Percentiles rank a stretch among this genome's conserved stretches.
These are phyloP conservation scores for Trapa bicornis DNA, from an alignment of 345 rosid genomes.

Conservation along the genomic window DNA sequence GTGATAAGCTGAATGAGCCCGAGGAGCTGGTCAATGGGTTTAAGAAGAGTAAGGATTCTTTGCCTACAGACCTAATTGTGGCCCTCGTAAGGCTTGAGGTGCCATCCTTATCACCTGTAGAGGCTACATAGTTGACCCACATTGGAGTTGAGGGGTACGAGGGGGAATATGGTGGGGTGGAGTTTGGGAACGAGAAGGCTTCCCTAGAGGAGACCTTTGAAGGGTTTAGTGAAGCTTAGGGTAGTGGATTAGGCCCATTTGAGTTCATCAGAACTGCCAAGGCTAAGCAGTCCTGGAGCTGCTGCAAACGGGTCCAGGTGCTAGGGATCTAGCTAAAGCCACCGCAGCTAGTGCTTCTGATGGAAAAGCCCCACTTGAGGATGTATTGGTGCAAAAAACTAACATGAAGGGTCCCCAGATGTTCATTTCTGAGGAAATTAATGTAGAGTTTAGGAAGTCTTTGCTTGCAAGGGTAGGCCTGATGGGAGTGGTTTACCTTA, in stretches of 20 bases:
- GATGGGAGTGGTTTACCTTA: conserved; percentile 24
- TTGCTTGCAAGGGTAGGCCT: too few relatives aligned
- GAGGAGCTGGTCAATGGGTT: conserved; percentile 73
- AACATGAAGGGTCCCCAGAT: too few relatives aligned
- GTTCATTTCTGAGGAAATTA: too few relatives aligned
- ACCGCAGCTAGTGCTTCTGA: too few relatives aligned
- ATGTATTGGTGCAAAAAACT: too few relatives aligned
- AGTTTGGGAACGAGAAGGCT: conserved; percentile 77
- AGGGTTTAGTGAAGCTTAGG: conserved; percentile 82
- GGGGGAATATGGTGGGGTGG: conserved; percentile 33
- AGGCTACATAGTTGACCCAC: conserved; percentile 86
- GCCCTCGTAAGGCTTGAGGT: conserved; percentile 91
- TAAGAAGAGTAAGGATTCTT: conserved; percentile 71
- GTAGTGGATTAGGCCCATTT: conserved; percentile 93
- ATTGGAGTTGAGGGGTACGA: conserved; percentile 77
- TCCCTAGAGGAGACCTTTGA: conserved; percentile 88
- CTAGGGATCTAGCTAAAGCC: too few relatives aligned
- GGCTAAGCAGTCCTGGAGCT: conserved; percentile 61
- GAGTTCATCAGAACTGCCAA: conserved; percentile 78
- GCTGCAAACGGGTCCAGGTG: background rate
- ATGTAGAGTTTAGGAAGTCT: too few relatives aligned
- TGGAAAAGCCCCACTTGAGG: too few relatives aligned
- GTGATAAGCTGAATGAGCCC: conserved; percentile 58
- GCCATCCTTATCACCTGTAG: conserved; percentile 86
- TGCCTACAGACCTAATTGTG: conserved; percentile 52